Base-by-base conservation (phyloP, 495 filamentous ascomycete genomes). In the Rhizodiscina lignyota region DNA sequence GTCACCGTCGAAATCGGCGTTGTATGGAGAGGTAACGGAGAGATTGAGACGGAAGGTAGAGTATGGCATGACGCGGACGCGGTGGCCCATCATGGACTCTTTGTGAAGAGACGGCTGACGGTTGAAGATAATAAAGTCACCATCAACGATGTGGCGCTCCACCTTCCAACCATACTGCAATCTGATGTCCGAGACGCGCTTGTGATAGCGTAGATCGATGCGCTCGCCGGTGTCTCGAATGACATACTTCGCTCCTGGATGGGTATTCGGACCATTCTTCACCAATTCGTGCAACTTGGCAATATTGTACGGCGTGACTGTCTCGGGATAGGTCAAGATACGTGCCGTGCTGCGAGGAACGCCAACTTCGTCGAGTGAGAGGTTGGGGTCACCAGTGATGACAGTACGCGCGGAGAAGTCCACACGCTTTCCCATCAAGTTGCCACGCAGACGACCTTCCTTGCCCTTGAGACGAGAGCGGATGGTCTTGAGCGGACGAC, bases 1-100 rank as follows among this genome's bases (percentile, higher is more conserved):
- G 57, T 99, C 89, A 44, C 89, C 89, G 52, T 99, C 89, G 52
- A 99, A 99, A 76, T 99, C 89, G 41, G 89, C 89, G 57, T 99
- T 99, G 63, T 99, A 99, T 1, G 89, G 89, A 28, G 85, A 87
- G 0, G 89, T 99, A 47, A 99, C 89, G 1, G 89, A 99, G 39
- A 99, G 58, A 48, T 99, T 99, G 17, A 99, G 67, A 21, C 89
- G 72, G 64, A 99, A 99, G 1, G 89, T 99, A 2, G 89, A 99
- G 55, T 87, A 99, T 1, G 89, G 89, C 89, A 99, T 94, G 28
- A 99, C 89, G 21, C 77, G 75, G 26, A 99, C 87, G 35, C 85
- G 73, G 61, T 99, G 89, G 58, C 82, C 89, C 89, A 99, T 99
- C 89, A 99, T 99, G 40, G 89, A 96, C 51, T 99, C 89, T 56